phyloP scores from a whole-genome alignment of 176 grass and related monocot species.

The Carex cristatella region DNA sequence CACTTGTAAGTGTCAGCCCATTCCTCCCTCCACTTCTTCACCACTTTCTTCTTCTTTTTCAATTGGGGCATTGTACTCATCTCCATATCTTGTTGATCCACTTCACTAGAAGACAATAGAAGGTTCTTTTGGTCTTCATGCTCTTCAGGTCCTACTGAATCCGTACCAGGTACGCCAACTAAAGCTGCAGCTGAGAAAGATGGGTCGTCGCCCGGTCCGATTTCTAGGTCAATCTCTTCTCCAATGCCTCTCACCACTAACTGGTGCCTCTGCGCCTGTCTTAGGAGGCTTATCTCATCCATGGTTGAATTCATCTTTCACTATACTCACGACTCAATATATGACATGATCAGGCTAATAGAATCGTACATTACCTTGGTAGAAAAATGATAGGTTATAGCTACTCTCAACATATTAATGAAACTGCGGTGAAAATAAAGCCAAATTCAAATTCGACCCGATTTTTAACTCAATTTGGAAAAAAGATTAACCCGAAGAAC shows the following conservation, averaged over 20 bases:
- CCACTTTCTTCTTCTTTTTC: slow-evolving; percentile 98
- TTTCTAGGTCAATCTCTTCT: slow-evolving; percentile 96
- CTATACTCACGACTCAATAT: background rate
- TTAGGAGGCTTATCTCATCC: slow-evolving; percentile 85
- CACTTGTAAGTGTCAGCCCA: slow-evolving; percentile 98
- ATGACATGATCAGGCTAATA: background rate
- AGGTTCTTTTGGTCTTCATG: slow-evolving; percentile 82
- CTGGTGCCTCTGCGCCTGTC: slow-evolving; percentile 74
- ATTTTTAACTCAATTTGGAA: background rate
- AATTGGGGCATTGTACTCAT: slow-evolving; percentile 39
- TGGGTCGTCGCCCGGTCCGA: slow-evolving; percentile 72
- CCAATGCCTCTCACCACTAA: slow-evolving; percentile 75
- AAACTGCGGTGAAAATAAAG: background rate
- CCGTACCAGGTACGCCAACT: slow-evolving; percentile 45
- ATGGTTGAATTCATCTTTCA: slow-evolving; percentile 59
- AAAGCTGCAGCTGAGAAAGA: slow-evolving; percentile 60
- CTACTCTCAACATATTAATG: slow-evolving; percentile 6
- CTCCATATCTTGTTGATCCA: slow-evolving; percentile 40
- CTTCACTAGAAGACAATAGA: slow-evolving; percentile 49
- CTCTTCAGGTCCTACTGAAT: slow-evolving; percentile 34
- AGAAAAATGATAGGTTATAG: background rate
- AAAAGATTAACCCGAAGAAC: background rate
- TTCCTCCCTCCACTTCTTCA: slow-evolving; percentile 97
- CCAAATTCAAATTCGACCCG: slow-evolving; percentile 19
- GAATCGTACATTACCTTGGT: background rate